Evolutionary conservation across 441 rosid genomes (phyloP).

Genomic region (Melastoma candidum): DNA sequence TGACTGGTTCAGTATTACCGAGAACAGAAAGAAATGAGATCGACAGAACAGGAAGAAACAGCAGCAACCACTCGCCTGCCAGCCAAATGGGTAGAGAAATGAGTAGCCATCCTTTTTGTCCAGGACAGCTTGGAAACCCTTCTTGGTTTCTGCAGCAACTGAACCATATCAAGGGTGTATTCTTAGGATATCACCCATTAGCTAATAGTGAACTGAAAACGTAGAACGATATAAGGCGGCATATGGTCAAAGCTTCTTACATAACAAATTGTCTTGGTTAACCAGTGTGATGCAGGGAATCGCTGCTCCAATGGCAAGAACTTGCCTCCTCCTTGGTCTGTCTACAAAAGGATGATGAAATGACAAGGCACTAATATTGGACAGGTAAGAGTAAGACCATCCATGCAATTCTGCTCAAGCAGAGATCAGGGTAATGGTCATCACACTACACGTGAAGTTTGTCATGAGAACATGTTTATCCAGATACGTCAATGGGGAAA

Average conservation of each 20-base stretch:
- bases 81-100: constrained; percentile 78
- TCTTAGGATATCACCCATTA: constrained; percentile 53
- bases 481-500: no score
- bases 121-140: constrained; percentile 49
- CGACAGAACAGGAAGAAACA: background rate
- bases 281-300: constrained; percentile 50
- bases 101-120: constrained; percentile 75
- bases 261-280: constrained; percentile 41
- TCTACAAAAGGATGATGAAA: constrained; percentile 22
- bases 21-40: no score
- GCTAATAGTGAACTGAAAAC: constrained; percentile 14
- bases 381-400: no score
- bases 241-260: constrained; percentile 28
- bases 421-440: no score
- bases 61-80: constrained; percentile 48
- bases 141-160: constrained; percentile 95
- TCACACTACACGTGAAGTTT: no score
- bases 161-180: constrained; percentile 79
- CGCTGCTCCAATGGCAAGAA: constrained; percentile 40
- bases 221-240: constrained; percentile 10
- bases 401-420: no score
- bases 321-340: constrained; percentile 45
- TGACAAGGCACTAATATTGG: no score
- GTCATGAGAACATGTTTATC: no score
- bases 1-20: no score